Evolutionary conservation across 768 basidiomycete species (phyloP), one percentile per base, ranked within the genome.

Genomic region (Mycena maculata): DNA sequence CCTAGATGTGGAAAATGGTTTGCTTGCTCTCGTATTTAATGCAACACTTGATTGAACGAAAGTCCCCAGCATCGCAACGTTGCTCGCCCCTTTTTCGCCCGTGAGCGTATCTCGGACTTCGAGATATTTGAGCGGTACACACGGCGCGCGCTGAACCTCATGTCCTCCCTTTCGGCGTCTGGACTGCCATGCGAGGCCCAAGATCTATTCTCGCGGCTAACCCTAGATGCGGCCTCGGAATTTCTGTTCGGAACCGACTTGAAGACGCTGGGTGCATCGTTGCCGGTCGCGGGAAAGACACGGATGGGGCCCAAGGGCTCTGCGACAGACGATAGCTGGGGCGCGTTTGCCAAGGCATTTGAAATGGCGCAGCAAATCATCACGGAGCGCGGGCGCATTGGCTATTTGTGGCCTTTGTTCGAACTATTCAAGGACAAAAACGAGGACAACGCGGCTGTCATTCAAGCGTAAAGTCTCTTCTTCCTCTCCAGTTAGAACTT

Each of bases 21-120:
- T 65, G 82, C 72, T 49, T 59, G 42, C 23, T 30, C 25, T 16
- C 20, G 4, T 7, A 11, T n/a, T 2, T 16, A 2, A n/a, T 4
- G 7, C 1, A 48, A 6, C 2, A 1, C n/a, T n/a, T 9, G 25
- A 45, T 16, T 39, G 8, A 50, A 52, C 63, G 22, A 6, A 27
- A 27, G n/a, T n/a, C n/a, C 55, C 64, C 70, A 91, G 90, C 91
- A 92, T 67, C 87, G 92, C 33, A 78, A 83, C 3, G 87, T 86
- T 52, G 86, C 91, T 3, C 87, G 92, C 7, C 92, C 92, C 4
- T 93, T 92, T 78, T 92, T 93, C 72, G 86, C 90, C 16, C 84
- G 85, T n/a, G 90, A 92, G 65, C 86, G 91, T 30, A 85, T 89
- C 45, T 84, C 87, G 10, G 90, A 93, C 72, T 91, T 91, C 56